Conservation (phyloP, 768 basidiomycete species). For the Nevesoporus exiguus region DNA sequence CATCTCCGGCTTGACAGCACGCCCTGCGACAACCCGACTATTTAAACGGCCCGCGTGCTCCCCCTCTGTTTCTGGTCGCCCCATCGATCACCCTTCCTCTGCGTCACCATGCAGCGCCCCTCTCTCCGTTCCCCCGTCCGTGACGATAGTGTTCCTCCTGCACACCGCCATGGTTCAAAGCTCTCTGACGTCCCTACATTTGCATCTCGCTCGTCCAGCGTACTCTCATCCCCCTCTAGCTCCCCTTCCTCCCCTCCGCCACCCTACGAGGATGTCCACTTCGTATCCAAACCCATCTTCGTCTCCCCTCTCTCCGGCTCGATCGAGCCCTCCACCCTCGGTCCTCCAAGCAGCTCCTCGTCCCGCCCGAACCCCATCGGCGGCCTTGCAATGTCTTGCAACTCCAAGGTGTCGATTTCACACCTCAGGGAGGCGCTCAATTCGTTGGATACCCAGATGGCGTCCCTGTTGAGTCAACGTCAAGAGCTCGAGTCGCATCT, state of each 20-base stretch:
- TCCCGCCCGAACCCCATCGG: slow-evolving; percentile 6
- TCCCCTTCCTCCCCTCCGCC: slow-evolving; percentile 33
- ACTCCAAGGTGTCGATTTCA: slow-evolving; percentile 38
- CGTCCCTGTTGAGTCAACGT: slow-evolving; percentile 60
- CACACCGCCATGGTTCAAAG: slow-evolving; percentile 20
- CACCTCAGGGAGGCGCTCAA: slow-evolving; percentile 71
- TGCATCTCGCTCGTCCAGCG: slow-evolving; percentile 20
- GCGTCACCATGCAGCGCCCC: slow-evolving; percentile 26
- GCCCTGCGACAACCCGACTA: slow-evolving; percentile 31
- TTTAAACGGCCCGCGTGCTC: slow-evolving; percentile 26
- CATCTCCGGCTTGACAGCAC: slow-evolving; percentile 26
- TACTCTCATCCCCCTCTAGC: slow-evolving; percentile 23
- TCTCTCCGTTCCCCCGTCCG: slow-evolving; percentile 16
- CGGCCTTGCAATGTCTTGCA: slow-evolving; percentile 18
- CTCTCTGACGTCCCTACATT: slow-evolving; percentile 13
- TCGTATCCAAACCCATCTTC: slow-evolving; percentile 24
- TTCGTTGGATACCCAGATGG: slow-evolving; percentile 69
- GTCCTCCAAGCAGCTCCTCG: not conserved
- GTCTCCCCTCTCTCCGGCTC: slow-evolving; percentile 22
- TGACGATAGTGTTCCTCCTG: slow-evolving; percentile 16
- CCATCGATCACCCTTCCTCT: slow-evolving; percentile 24
- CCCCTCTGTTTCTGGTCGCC: slow-evolving; percentile 6
- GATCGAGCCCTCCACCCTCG: slow-evolving; percentile 14
- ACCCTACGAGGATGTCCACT: slow-evolving; percentile 34
- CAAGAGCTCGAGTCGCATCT: slow-evolving; percentile 66